Base-by-base conservation (phyloP, 495 filamentous ascomycete species). In the Neurospora hispaniola region DNA sequence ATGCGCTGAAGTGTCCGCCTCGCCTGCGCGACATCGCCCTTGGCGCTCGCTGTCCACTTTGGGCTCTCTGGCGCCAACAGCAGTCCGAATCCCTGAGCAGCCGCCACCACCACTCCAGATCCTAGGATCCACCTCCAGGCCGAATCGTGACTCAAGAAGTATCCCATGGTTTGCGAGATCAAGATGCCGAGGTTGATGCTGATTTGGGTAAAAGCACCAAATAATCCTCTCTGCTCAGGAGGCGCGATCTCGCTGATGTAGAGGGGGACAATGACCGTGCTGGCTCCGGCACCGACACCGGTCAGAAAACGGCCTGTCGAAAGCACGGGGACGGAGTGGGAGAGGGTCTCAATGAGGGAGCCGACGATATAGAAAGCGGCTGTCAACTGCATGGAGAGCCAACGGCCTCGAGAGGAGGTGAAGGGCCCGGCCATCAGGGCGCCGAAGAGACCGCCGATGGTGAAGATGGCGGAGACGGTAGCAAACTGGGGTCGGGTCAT, bases 181-280 rank as follows among this genome's bases (percentile, higher is more conserved):
- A 99, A 79, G 69, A 99, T 98, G 16, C 96, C 96, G n/a, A 96
- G 82, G 76, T 98, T 98, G 79, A 94, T 93, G 84, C 93, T 94
- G 74, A 99, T 86, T 77, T 99, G 96, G 4, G 96, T 99, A 76
- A 96, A 90, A 18, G 91, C 90, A 9, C 96, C 96, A 78, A 97
- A 97, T 72, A 94, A 89, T 2, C 96, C 96, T 54, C 91, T 90
- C 69, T 91, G 87, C 5, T 82, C 82, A 0, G 91, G 92, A 18
- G 95, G 96, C 0, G 94, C 91, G 20, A 97, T 86, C 80, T 99
- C 96, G 20, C 93, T 93, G 73, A 99, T 92, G 81, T 95, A 98
- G 41, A 98, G 89, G n/a, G 96, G 96, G 0, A 96, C 93, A n/a
- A 97, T 91, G 31, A 98, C 96, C 10, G 94, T 92, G 9, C 93